Base-by-base conservation (phyloP, 192 early-diverging fungal species). In the Helicostylum pulchrum region DNA sequence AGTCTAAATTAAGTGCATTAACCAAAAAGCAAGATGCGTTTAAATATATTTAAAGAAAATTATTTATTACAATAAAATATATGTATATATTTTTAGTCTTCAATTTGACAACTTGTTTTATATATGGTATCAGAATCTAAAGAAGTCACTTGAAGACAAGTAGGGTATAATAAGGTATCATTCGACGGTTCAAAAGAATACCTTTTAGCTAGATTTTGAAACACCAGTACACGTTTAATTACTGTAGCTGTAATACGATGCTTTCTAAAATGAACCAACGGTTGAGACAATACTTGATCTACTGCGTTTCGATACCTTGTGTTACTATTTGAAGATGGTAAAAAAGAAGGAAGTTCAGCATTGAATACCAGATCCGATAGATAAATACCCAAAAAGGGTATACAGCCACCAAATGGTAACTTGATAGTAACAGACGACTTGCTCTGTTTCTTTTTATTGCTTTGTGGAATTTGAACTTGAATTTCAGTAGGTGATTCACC, bases 321-420 rank as follows among this genome's bases (percentile, higher is more conserved):
- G 21, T 58, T 43, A 12, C 42, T 39, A 59, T 43, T 36, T n/a
- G 61, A 26, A 46, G 55, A 57, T 19, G 60, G 72, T 4, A 86
- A 51, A 56, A 74, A 86, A 5, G 82, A 68, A 3, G 85, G 81
- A 17, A 79, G 53, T 62, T 83, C 85, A 11, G 77, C 68, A 54
- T 84, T 86, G 53, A 80, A 83, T 2, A 84, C 66, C 12, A 86
- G 66, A 43, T 86, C 85, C 8, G 83, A 84, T 10, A 86, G 30
- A 47, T 81, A 86, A 6, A 86, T 73, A 9, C 84, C 85, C 17
- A 86, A 66, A 59, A 86, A 84, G 0, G 85, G 85, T 49, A 86
- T 83, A 43, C 85, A 84, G 8, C 82, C 84, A 26, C 78, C 76
- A 47, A 75, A 75, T 8, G 73, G 78, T 12, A 74, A 67, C 49